phyloP scores from a whole-genome alignment of 768 basidiomycete species.

The Kondoa subrosea region DNA sequence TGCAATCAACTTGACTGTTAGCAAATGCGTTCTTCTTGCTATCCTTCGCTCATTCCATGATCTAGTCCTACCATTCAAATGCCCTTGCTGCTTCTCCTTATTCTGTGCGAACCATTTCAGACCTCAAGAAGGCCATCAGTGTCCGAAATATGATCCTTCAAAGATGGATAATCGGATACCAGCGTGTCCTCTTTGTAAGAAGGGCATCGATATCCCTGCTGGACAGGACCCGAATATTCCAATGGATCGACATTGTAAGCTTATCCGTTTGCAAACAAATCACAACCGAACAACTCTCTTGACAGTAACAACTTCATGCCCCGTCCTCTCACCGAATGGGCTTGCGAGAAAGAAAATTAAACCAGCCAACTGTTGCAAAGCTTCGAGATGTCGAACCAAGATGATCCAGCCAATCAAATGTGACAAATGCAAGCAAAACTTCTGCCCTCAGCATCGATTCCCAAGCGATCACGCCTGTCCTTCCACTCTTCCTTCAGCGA shows the following conservation, averaged over 20 bases:
- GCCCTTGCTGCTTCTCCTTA: slow-evolving; percentile 13
- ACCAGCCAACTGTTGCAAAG: slow-evolving; percentile 5
- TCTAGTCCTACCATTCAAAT: slow-evolving; percentile 21
- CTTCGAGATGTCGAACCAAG: slow-evolving; percentile 17
- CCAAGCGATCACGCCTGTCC: slow-evolving; percentile 19
- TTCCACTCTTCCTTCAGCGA: not conserved
- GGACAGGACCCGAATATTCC: slow-evolving; percentile 19
- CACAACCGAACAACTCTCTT: not conserved
- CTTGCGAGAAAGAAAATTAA: not conserved
- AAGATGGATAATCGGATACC: slow-evolving; percentile 22
- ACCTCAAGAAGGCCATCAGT: slow-evolving; percentile 9
- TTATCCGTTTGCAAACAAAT: not conserved
- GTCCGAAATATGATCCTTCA: slow-evolving; percentile 8
- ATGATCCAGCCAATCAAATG: slow-evolving; percentile 21
- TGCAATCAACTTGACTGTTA: not conserved
- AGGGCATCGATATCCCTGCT: slow-evolving; percentile 12
- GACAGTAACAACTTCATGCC: slow-evolving; percentile 12
- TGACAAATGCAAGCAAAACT: slow-evolving; percentile 4
- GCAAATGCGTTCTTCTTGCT: not conserved
- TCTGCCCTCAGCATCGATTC: slow-evolving; percentile 20
- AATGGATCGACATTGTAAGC: slow-evolving; percentile 21
- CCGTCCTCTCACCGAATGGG: slow-evolving; percentile 14
- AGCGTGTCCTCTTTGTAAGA: slow-evolving; percentile 22
- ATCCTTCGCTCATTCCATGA: not conserved
- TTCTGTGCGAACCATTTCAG: slow-evolving; percentile 21